Evolutionary conservation across 305 asterid genomes (phyloP).

Genomic region (Withania somnifera): DNA sequence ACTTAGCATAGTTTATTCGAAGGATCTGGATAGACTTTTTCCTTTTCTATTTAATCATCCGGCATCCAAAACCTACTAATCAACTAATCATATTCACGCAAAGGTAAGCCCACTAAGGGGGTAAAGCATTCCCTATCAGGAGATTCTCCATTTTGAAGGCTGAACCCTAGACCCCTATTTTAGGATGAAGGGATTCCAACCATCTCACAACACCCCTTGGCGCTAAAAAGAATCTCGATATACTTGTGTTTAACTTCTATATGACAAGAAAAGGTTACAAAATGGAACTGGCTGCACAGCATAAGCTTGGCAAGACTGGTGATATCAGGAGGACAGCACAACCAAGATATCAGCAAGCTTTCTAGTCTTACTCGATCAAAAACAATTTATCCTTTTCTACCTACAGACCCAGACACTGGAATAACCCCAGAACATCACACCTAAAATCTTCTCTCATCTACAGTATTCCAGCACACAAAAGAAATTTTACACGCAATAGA

Average conservation of each 20-base stretch:
- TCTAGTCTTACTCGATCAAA: not conserved
- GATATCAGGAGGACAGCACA: not conserved
- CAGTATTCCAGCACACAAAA: not conserved
- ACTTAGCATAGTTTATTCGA: not conserved
- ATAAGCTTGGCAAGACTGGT: not conserved
- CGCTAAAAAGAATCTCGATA: not conserved
- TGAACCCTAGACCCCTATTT: not conserved
- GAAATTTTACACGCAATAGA: conserved; percentile 9
- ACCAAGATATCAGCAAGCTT: not conserved
- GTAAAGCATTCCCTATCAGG: not conserved
- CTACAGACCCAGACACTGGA: not conserved
- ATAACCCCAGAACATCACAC: not conserved
- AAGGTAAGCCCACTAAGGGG: not conserved
- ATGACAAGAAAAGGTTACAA: not conserved
- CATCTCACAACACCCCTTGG: not conserved
- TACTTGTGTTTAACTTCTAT: not conserved
- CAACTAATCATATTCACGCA: not conserved
- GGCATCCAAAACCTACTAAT: not conserved
- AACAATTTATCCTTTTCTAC: not conserved
- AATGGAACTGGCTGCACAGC: not conserved
- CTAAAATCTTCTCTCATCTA: not conserved
- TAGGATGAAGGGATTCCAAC: not conserved
- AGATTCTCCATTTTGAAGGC: not conserved
- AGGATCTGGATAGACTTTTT: not conserved
- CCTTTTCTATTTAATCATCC: not conserved